Evolutionary conservation across 345 rosid genomes (phyloP).

Genomic region (Salix suchowensis): DNA sequence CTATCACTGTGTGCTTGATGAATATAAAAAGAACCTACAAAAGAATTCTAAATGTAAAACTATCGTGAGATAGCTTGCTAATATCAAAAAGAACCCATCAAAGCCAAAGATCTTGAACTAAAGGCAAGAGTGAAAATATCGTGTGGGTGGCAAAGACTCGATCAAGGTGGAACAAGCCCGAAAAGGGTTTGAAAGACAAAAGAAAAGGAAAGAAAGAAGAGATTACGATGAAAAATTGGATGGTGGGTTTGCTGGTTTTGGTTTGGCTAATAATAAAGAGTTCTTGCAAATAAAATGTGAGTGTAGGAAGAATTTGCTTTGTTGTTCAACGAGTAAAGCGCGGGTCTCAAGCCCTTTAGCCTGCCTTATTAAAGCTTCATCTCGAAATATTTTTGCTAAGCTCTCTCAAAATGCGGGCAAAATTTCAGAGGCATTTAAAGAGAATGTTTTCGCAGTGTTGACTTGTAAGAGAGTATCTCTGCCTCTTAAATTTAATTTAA

Average conservation of each 20-base stretch:
- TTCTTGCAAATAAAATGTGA: neutral
- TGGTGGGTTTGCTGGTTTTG: constrained; percentile 14
- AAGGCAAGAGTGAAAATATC: neutral
- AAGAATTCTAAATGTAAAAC: neutral
- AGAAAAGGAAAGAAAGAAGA: constrained; percentile 4
- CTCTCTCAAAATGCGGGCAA: constrained; percentile 8
- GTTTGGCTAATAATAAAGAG: neutral
- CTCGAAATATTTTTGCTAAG: neutral
- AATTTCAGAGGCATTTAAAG: neutral
- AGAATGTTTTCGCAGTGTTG: neutral
- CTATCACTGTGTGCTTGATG: neutral
- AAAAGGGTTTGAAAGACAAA: neutral
- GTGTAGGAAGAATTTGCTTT: constrained; percentile 1
- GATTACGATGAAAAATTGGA: neutral
- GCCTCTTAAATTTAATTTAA: neutral
- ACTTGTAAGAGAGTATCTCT: neutral
- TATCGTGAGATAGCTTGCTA: neutral
- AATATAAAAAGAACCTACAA: constrained; percentile 6
- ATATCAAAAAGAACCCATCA: constrained; percentile 1
- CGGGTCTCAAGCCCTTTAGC: neutral
- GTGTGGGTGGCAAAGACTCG: neutral
- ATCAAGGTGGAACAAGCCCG: constrained; percentile 2
- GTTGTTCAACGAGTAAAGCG: constrained; percentile 21
- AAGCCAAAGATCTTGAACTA: neutral
- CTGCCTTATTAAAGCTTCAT: neutral